These are phyloP conservation scores for Harringtonia lauricola DNA, from an alignment of 2,329 filamentous ascomycete species.

Conservation along the genomic window DNA sequence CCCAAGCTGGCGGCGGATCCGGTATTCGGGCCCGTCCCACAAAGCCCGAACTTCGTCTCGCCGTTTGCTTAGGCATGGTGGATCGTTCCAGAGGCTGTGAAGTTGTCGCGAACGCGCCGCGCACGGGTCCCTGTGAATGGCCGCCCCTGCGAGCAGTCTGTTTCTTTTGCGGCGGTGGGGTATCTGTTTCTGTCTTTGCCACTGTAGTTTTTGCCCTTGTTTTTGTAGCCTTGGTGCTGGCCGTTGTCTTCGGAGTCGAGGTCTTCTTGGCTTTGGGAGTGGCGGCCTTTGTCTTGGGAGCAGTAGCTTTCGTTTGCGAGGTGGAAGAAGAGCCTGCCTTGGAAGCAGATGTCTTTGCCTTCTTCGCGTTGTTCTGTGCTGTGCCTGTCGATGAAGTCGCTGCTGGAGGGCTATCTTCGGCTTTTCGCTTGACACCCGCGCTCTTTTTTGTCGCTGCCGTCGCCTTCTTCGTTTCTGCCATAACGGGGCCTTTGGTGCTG, in stretches of 20 bases:
- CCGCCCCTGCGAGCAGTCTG: constrained; percentile 1
- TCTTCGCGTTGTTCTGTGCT: neutral
- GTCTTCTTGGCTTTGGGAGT: neutral
- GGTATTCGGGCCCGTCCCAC: constrained; percentile 1
- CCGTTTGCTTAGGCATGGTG: neutral
- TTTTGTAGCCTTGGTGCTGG: neutral
- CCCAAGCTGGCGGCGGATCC: neutral
- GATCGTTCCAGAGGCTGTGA: neutral
- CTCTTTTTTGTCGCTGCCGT: neutral
- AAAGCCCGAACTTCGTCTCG: neutral
- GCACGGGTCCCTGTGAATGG: neutral
- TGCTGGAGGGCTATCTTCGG: neutral
- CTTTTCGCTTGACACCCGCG: neutral
- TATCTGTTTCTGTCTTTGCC: neutral
- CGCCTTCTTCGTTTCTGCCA: neutral
- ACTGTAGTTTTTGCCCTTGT: too few relatives aligned
- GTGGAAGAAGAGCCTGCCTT: too few relatives aligned
- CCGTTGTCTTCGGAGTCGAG: neutral
- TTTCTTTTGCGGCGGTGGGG: neutral
- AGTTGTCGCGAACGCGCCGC: neutral
- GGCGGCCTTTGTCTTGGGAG: neutral
- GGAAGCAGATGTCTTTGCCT: constrained; percentile 1
- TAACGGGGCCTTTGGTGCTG: neutral
- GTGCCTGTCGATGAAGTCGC: neutral
- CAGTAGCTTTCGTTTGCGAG: too few relatives aligned